Conservation (phyloP, 768 basidiomycete genomes). For the Suillus lakei region DNA sequence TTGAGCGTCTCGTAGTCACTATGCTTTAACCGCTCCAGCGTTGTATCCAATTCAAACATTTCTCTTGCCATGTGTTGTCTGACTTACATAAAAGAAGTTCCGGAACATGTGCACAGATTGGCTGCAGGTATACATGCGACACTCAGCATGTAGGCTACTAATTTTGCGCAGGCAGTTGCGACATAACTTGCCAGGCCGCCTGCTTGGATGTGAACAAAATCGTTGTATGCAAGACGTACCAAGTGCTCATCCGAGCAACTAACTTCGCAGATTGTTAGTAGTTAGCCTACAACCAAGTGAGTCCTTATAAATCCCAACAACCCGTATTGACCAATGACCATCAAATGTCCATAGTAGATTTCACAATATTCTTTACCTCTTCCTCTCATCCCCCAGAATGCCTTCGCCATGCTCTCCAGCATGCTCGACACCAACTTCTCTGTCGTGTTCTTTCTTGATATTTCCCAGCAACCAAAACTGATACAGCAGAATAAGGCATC, state of each 20-base stretch:
- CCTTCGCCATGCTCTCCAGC: conserved; percentile 53
- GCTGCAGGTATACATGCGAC: neutral
- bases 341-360: conserved; percentile 2
- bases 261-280: neutral
- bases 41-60: conserved; percentile 5
- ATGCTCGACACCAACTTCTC: conserved; percentile 43
- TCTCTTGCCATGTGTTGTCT: neutral
- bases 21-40: neutral
- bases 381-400: conserved; percentile 22
- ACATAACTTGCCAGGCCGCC: neutral
- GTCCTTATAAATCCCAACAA: neutral
- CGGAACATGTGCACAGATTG: neutral
- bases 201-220: neutral
- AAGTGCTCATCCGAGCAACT: neutral
- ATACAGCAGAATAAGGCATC: conserved; percentile 45
- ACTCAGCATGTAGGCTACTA: neutral
- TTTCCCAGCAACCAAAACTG: conserved; percentile 48
- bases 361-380: neutral
- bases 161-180: neutral
- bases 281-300: neutral
- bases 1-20: conserved; percentile 39
- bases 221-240: neutral
- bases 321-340: conserved; percentile 1
- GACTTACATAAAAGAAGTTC: neutral
- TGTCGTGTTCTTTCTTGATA: conserved; percentile 49